These are phyloP conservation scores for Paragyromitra xinjiangensis DNA, from an alignment of 495 filamentous ascomycete genomes.

Conservation along the genomic window DNA sequence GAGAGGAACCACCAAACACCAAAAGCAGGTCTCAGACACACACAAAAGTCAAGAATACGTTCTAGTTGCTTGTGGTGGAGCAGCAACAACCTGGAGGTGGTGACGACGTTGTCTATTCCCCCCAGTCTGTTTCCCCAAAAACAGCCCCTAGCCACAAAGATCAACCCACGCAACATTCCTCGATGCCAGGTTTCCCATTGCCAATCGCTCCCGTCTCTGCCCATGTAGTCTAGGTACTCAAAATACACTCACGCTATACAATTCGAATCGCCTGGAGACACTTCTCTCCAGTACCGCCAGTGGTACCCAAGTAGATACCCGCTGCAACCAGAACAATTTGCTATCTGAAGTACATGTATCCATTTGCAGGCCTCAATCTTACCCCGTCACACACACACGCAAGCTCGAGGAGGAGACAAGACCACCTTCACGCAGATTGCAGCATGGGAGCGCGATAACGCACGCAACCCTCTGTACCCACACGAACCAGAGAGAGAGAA, in stretches of 20 bases:
- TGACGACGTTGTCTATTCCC: slow-evolving; percentile 50
- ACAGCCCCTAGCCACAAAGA: slow-evolving; percentile 50
- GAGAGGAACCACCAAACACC: slow-evolving; percentile 26
- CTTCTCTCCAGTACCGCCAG: slow-evolving; percentile 14
- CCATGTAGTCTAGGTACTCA: neutral
- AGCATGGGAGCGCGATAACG: slow-evolving; percentile 38
- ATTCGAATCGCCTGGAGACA: slow-evolving; percentile 5
- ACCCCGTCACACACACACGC: slow-evolving; percentile 33
- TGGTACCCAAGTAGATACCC: neutral
- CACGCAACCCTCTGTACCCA: slow-evolving; percentile 45
- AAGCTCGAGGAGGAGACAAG: slow-evolving; percentile 31
- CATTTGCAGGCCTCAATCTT: slow-evolving; percentile 28
- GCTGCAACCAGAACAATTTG: slow-evolving; percentile 13
- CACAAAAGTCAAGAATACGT: slow-evolving; percentile 48
- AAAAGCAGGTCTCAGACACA: slow-evolving; percentile 49
- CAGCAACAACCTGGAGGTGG: slow-evolving; percentile 25
- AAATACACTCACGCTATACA: neutral
- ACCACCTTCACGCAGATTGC: slow-evolving; percentile 3
- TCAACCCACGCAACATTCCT: slow-evolving; percentile 50
- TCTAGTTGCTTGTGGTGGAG: slow-evolving; percentile 41
- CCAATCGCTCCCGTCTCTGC: slow-evolving; percentile 13
- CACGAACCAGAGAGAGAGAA: slow-evolving; percentile 24
- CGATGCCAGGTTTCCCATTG: slow-evolving; percentile 35
- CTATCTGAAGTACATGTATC: slow-evolving; percentile 20
- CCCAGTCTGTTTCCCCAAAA: slow-evolving; percentile 29